Percentiles rank a stretch among this genome's conserved stretches.
Evolutionary conservation across 1,284 basidiomycete species (phyloP).

Genomic region (Ceraceosorus guamensis): DNA sequence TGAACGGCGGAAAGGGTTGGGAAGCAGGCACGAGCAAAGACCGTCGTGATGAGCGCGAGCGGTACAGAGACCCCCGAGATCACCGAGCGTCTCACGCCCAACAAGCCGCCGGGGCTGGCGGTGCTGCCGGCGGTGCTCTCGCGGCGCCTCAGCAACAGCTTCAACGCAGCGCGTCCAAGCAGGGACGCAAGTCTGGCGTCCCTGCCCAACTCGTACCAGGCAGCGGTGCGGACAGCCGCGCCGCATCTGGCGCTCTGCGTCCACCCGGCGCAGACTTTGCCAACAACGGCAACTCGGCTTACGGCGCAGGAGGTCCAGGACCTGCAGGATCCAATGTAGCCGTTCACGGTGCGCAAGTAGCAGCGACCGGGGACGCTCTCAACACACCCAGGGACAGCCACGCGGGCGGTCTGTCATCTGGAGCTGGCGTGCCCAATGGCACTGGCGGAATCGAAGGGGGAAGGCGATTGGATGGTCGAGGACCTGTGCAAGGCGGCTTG

Average conservation of each 20-base stretch:
- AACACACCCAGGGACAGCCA: slow-evolving; percentile 26
- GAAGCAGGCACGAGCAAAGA: slow-evolving; percentile 60
- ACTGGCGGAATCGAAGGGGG: slow-evolving; percentile 25
- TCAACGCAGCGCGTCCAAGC: slow-evolving; percentile 32
- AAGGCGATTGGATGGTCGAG: slow-evolving; percentile 20
- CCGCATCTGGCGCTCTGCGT: slow-evolving; percentile 1
- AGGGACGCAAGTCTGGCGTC: slow-evolving; percentile 34
- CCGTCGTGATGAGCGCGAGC: slow-evolving; percentile 43
- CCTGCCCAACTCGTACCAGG: slow-evolving; percentile 10
- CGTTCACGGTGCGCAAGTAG: slow-evolving; percentile 36
- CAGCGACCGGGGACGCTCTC: slow-evolving; percentile 10
- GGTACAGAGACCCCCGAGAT: slow-evolving; percentile 23
- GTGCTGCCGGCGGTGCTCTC: slow-evolving; percentile 9
- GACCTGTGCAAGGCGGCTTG: slow-evolving; percentile 18
- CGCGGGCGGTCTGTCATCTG: slow-evolving; percentile 23
- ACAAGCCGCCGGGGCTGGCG: slow-evolving; percentile 19
- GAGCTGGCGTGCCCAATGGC: slow-evolving; percentile 8
- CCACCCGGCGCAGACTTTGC: neutral
- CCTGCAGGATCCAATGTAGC: slow-evolving; percentile 38
- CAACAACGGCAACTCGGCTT: neutral
- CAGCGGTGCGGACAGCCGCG: neutral
- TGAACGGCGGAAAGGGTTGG: slow-evolving; percentile 90
- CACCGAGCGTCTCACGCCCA: slow-evolving; percentile 2
- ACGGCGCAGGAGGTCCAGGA: slow-evolving; percentile 19
- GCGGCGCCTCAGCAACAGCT: slow-evolving; percentile 18